A percentile compares a stretch with the other conserved stretches of the same genome.
These are phyloP conservation scores for Pinguiococcus pyrenoidosus DNA, from an alignment of 108 stramenopile genomes.

Conservation along the genomic window DNA sequence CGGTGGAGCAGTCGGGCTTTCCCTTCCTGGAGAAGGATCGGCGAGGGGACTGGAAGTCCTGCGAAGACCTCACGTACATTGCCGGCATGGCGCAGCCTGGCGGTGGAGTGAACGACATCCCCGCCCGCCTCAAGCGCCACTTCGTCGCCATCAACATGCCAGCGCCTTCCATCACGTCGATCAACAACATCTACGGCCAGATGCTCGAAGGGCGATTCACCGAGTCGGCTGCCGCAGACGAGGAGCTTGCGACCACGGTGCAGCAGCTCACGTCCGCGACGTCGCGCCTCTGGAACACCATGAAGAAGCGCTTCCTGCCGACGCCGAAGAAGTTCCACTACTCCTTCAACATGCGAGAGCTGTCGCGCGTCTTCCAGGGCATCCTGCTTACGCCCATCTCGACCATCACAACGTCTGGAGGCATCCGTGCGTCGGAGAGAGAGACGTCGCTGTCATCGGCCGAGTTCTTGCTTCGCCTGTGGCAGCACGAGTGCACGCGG, in stretches of 20 bases:
- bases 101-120: conserved; percentile 25
- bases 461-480: conserved; percentile 12
- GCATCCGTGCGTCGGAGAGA: not conserved
- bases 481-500: conserved; percentile 33
- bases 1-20: conserved; percentile 26
- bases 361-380: conserved; percentile 35
- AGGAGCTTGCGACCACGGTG: not conserved
- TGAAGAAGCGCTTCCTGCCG: conserved; percentile 24
- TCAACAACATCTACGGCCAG: conserved; percentile 26
- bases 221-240: not conserved
- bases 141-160: conserved; percentile 35
- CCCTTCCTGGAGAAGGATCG: conserved; percentile 45
- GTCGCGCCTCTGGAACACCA: conserved; percentile 27
- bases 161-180: conserved; percentile 10
- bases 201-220: conserved; percentile 25
- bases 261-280: conserved; percentile 15
- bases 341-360: conserved; percentile 34
- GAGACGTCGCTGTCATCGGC: too few relatives aligned
- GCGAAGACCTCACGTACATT: conserved; percentile 26
- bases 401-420: not conserved
- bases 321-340: conserved; percentile 42
- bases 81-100: conserved; percentile 37
- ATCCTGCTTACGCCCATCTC: conserved; percentile 18
- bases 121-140: conserved; percentile 34
- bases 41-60: conserved; percentile 36